Base-by-base conservation (phyloP, 306 rosid species). In the Casuarina glauca region DNA sequence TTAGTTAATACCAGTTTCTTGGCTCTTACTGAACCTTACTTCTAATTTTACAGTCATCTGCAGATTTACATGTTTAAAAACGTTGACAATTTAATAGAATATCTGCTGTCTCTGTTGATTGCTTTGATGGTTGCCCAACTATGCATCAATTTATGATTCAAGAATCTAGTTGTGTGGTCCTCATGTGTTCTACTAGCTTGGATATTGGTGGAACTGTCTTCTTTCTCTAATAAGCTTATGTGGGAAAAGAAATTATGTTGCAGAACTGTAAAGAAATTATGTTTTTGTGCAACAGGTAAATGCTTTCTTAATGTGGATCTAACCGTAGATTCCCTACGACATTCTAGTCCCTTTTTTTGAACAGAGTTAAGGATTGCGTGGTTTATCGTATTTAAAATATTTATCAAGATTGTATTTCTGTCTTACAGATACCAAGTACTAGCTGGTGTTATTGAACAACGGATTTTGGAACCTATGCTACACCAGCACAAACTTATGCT, bases 391-490 rank as follows among this genome's bases (percentile, higher is more conserved):
- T 10, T 32, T 57, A 16, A 32, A 71, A 46, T 50, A 46, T 46
- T 6, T 75, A 45, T 66, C 67, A 8, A 44, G 62, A 63, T 39
- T 69, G 73, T 74, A 68, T 76, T 76, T 58, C 54, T 80, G 42
- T 70, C 41, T 48, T 68, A 46, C 83, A 93, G 97, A 90, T 89
- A 93, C 81, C 96, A 89, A 89, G 86, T 93, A 36, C 74, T 90
- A 80, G 93, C 97, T 32, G 93, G 97, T 72, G 80, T 93, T 68
- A 82, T 93, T 57, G 97, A 93, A 72, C 97, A 93, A 80, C 82
- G 97, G 85, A 17, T 89, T 49, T 83, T 93, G 91, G 97, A 93
- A 73, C 97, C 97, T 48, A 39, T 93, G 67, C 82, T 93, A 58
- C 97, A 93, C 82, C 72, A 87, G 74, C 92, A 93, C 92, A 93